Base-by-base conservation (phyloP, 1,139 yeast genomes). In the Protomyces gravidus region DNA sequence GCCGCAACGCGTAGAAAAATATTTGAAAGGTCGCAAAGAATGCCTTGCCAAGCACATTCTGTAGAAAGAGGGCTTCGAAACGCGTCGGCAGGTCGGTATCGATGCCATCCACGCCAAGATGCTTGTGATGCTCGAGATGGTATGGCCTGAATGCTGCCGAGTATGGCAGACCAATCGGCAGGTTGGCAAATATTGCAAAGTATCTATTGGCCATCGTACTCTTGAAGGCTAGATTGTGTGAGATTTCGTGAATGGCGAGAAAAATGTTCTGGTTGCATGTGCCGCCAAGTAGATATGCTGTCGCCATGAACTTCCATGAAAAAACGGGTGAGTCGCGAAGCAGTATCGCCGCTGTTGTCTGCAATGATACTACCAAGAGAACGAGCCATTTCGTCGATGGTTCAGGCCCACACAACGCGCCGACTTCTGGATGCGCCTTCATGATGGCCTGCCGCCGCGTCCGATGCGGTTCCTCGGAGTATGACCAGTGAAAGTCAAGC, bases 161-260 rank as follows among this genome's bases (percentile, higher is more conserved):
- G 71, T 88, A 89, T 0, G 97, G 97, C 40, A 89, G 78, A 0
- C 96, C 96, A 59, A 89, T 87, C 0, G 96, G 96, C 56, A 87
- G 73, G 69, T 89, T 89, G 42, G 90, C 80, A 65, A 87, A 74
- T 7, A 89, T 85, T 45, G 95, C 81, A 68, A 85, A 89, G 30
- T 89, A 70, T 70, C 87, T 84, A 71, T 89, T 89, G 71, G 84
- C 81, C 6, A 86, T 55, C 0, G 95, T 94, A 66, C 80, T 82
- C 67, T 81, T 86, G 77, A 89, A 89, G n/a, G 86, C 86, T 59
- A 89, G 76, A 69, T 89, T 89, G 71, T 89, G 97, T 27, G 86
- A 81, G 59, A 89, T 75, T 71, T 89, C 97, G 72, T 89, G 97
- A 67, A 89, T 88, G 25, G 95, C 94, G 65, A 89, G 75, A 69